Conservation (phyloP, 345 rosid genomes). For the Toxicodendron radicans region DNA sequence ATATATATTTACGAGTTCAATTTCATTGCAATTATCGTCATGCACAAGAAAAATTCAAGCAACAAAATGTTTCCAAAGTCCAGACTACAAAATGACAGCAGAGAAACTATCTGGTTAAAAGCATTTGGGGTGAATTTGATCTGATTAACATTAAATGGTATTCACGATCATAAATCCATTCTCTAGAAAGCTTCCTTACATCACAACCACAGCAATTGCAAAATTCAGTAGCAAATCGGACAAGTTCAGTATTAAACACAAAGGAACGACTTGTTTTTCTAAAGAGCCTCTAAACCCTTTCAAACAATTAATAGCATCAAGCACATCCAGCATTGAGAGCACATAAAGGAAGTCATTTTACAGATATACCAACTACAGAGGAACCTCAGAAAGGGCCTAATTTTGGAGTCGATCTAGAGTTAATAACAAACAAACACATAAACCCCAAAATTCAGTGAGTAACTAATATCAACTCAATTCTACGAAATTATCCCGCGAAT, state of each 20-base stretch:
- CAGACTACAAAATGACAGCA: neutral
- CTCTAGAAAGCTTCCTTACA: neutral
- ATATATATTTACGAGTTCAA: neutral
- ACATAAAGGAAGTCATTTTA: neutral
- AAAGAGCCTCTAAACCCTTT: neutral
- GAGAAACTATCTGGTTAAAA: neutral
- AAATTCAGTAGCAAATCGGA: neutral
- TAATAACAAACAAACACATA: slow-evolving; percentile 3
- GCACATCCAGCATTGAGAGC: slow-evolving; percentile 7
- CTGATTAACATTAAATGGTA: neutral
- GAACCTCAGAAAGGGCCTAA: neutral
- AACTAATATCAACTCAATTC: neutral
- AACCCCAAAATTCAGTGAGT: neutral
- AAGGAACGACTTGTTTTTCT: neutral
- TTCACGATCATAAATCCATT: neutral
- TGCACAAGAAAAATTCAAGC: neutral
- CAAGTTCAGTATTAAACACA: neutral
- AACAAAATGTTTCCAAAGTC: neutral
- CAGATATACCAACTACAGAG: neutral
- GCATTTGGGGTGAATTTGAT: neutral
- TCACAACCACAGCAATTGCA: neutral
- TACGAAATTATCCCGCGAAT: neutral
- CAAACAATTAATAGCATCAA: neutral
- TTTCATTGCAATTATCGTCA: neutral
- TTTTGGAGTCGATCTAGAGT: neutral